Evolutionary conservation across 306 rosid genomes (phyloP).

Genomic region (Quercus robur): DNA sequence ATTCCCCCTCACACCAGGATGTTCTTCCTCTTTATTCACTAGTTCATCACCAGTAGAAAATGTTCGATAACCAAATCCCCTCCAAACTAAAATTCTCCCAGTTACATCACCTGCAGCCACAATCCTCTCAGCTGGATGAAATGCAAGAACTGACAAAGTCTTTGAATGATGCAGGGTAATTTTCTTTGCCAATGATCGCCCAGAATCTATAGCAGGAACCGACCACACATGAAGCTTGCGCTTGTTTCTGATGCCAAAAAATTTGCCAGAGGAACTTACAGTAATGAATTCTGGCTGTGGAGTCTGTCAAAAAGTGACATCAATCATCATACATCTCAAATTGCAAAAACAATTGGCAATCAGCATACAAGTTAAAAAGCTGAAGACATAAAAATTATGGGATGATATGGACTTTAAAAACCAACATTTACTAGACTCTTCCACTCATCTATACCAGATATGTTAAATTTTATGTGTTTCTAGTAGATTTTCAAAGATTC

Average conservation of each 20-base stretch:
- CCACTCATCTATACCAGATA: background rate
- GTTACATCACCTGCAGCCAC: constrained; percentile 89
- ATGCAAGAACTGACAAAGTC: constrained; percentile 53
- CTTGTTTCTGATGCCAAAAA: constrained; percentile 63
- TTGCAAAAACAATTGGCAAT: constrained; percentile 4
- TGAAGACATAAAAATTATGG: background rate
- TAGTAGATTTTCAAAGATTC: background rate
- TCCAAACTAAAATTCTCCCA: constrained; percentile 87
- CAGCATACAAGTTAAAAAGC: background rate
- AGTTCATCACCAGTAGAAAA: constrained; percentile 30
- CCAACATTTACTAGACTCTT: background rate
- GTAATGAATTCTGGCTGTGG: constrained; percentile 51
- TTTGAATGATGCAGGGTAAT: constrained; percentile 82
- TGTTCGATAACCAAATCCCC: constrained; percentile 59
- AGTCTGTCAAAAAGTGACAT: constrained; percentile 57
- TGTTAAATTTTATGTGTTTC: background rate
- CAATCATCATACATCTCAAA: constrained; percentile 18
- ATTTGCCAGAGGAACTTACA: constrained; percentile 62
- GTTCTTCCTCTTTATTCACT: constrained; percentile 38
- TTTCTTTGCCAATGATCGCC: constrained; percentile 39
- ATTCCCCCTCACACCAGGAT: constrained; percentile 73
- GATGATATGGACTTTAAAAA: constrained; percentile 1
- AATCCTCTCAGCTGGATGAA: constrained; percentile 74
- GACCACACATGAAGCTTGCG: constrained; percentile 76
- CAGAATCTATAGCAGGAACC: constrained; percentile 48